Evolutionary conservation across 805 yeast genomes (phyloP).

Genomic region (Wickerhamiella vanderwaltii): DNA sequence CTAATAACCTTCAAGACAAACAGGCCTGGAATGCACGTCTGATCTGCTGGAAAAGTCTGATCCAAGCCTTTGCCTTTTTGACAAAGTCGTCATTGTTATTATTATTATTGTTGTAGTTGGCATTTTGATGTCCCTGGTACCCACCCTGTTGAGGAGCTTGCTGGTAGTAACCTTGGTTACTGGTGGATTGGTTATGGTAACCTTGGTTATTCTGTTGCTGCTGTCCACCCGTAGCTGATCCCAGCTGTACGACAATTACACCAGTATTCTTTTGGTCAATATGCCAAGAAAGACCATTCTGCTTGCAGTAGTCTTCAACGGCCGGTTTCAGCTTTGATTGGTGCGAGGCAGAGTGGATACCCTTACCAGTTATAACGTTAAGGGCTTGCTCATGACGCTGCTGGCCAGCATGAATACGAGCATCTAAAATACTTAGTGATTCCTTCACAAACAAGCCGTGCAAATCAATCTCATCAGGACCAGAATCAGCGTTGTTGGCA

Average conservation of each 20-base stretch:
- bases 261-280: constrained; percentile 69
- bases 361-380: constrained; percentile 87
- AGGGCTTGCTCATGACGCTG: constrained; percentile 46
- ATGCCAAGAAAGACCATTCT: constrained; percentile 47
- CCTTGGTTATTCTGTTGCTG: constrained; percentile 12
- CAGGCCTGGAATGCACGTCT: constrained; percentile 16
- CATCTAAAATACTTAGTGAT: constrained; percentile 65
- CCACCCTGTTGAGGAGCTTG: constrained; percentile 3
- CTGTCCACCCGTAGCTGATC: constrained; percentile 12
- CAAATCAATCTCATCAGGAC: constrained; percentile 73
- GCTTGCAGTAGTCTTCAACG: constrained; percentile 60
- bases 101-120: constrained; percentile 21
- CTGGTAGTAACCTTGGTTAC: constrained; percentile 8
- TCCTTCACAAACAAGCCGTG: constrained; percentile 88
- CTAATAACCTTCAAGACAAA: constrained; percentile 8
- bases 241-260: constrained; percentile 58
- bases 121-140: constrained; percentile 6
- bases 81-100: constrained; percentile 16
- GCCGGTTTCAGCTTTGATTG: constrained; percentile 87
- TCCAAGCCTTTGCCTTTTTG: constrained; percentile 13
- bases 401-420: constrained; percentile 50
- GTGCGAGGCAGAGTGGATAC: constrained; percentile 69
- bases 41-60: constrained; percentile 19
- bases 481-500: constrained; percentile 81
- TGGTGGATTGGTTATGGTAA: constrained; percentile 13